These are phyloP conservation scores for Fraxinus anomala DNA, from an alignment of 257 asterid species.

Conservation along the genomic window DNA sequence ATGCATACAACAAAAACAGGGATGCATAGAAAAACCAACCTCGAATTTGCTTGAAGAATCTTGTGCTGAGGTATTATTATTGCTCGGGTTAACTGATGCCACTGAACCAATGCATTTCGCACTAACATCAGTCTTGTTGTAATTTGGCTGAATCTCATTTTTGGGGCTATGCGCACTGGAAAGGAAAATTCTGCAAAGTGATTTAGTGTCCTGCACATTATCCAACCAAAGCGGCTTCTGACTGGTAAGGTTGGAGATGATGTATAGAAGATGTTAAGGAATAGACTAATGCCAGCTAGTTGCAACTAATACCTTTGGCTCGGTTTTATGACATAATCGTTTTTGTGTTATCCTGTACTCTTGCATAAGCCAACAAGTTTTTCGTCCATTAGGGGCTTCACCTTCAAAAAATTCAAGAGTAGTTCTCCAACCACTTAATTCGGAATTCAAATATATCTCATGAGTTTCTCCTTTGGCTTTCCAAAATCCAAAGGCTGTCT, in stretches of 20 bases:
- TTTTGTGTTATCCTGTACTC: conserved; percentile 47
- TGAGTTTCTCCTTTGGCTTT: conserved; percentile 45
- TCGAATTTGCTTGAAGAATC: conserved; percentile 29
- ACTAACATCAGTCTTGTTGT: conserved; percentile 13
- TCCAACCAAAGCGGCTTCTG: conserved; percentile 40
- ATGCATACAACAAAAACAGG: background rate
- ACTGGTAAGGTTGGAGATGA: conserved; percentile 30
- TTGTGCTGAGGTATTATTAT: conserved; percentile 15
- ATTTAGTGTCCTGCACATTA: conserved; percentile 53
- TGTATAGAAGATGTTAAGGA: conserved; percentile 12
- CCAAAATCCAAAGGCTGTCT: conserved; percentile 56
- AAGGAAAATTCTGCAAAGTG: conserved; percentile 55
- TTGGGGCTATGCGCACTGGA: conserved; percentile 23
- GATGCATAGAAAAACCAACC: conserved; percentile 39
- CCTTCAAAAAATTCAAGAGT: conserved; percentile 50
- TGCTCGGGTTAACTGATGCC: conserved; percentile 25
- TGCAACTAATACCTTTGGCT: conserved; percentile 44
- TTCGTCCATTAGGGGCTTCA: conserved; percentile 33
- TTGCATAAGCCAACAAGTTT: conserved; percentile 62
- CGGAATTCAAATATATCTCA: conserved; percentile 44
- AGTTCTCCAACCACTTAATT: conserved; percentile 57
- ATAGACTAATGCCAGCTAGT: conserved; percentile 6
- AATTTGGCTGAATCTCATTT: conserved; percentile 16
- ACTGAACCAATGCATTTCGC: conserved; percentile 8
- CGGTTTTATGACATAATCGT: conserved; percentile 25